A percentile compares a stretch with the other conserved stretches of the same genome.
phyloP scores from a whole-genome alignment of 139 green algal genomes.

The Coccomyxa sp. region DNA sequence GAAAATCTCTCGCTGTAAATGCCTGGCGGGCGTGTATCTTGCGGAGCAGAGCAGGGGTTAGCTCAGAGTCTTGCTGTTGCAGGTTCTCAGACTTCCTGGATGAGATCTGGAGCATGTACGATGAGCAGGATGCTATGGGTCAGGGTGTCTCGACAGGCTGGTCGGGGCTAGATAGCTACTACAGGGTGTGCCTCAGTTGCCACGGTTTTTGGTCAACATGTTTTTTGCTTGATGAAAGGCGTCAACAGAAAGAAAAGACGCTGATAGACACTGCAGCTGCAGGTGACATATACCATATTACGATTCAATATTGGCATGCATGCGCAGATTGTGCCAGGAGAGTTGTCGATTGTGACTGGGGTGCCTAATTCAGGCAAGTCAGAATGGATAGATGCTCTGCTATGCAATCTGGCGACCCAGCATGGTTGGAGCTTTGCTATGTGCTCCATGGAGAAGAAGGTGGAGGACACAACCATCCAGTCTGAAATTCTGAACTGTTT shows the following conservation, averaged over 20 bases:
- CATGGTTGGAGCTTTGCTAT: slow-evolving; percentile 87
- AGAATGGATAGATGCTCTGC: slow-evolving; percentile 95
- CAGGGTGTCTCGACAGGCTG: slow-evolving; percentile 75
- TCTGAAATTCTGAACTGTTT: too few species aligned
- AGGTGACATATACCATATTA: too few species aligned
- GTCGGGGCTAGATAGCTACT: slow-evolving; percentile 72
- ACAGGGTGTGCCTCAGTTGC: slow-evolving; percentile 44
- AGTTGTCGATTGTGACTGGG: slow-evolving; percentile 94
- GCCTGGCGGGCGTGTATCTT: background rate
- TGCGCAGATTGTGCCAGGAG: slow-evolving; percentile 71
- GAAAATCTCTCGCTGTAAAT: background rate
- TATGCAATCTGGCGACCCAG: slow-evolving; percentile 74
- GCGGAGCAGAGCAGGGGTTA: too few species aligned
- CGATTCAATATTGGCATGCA: too few species aligned
- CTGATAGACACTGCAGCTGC: too few species aligned
- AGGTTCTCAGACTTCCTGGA: slow-evolving; percentile 54
- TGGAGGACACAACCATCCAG: background rate
- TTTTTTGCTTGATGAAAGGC: too few species aligned
- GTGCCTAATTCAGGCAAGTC: slow-evolving; percentile 95
- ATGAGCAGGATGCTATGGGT: slow-evolving; percentile 32
- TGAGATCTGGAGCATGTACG: slow-evolving; percentile 67
- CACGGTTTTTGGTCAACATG: slow-evolving; percentile 5
- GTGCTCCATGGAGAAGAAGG: slow-evolving; percentile 86
- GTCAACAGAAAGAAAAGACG: too few species aligned
- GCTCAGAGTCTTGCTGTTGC: background rate